These are phyloP conservation scores for Triadica sebifera DNA, from an alignment of 345 rosid genomes.

Conservation along the genomic window DNA sequence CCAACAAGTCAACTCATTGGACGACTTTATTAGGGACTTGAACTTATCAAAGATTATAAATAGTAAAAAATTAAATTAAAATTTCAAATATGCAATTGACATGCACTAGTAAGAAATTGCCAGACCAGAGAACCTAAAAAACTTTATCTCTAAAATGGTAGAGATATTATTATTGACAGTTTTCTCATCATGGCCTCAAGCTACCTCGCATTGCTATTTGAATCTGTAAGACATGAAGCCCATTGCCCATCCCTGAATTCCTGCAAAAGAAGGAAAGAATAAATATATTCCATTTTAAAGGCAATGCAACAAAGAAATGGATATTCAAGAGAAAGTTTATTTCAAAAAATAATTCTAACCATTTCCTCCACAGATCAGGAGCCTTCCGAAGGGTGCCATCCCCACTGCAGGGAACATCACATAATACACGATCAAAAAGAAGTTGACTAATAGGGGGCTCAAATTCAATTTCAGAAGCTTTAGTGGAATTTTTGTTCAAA, in stretches of 20 bases:
- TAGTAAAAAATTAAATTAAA: neutral
- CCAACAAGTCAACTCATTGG: neutral
- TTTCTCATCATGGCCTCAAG: neutral
- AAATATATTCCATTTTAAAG: slow-evolving; percentile 9
- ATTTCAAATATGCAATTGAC: neutral
- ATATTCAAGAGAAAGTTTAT: neutral
- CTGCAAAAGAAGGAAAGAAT: slow-evolving; percentile 34
- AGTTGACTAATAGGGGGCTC: slow-evolving; percentile 49
- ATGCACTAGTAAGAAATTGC: neutral
- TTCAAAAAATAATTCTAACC: slow-evolving; percentile 38
- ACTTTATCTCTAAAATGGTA: neutral
- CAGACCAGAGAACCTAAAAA: neutral
- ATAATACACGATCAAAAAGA: slow-evolving; percentile 83
- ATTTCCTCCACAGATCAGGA: slow-evolving; percentile 97
- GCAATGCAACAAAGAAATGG: neutral
- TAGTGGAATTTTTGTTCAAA: slow-evolving; percentile 31
- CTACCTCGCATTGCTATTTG: slow-evolving; percentile 90
- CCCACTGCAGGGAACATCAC: slow-evolving; percentile 98
- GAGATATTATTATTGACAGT: slow-evolving; percentile 1
- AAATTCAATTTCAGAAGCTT: slow-evolving; percentile 33
- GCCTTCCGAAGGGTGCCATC: slow-evolving; percentile 98
- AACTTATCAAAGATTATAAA: too few relatives aligned
- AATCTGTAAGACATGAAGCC: slow-evolving; percentile 83
- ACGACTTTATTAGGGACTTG: too few relatives aligned
- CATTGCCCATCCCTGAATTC: slow-evolving; percentile 86